phyloP scores from a whole-genome alignment of 2,329 filamentous ascomycete genomes.

The Didymosphaeria variabile region DNA sequence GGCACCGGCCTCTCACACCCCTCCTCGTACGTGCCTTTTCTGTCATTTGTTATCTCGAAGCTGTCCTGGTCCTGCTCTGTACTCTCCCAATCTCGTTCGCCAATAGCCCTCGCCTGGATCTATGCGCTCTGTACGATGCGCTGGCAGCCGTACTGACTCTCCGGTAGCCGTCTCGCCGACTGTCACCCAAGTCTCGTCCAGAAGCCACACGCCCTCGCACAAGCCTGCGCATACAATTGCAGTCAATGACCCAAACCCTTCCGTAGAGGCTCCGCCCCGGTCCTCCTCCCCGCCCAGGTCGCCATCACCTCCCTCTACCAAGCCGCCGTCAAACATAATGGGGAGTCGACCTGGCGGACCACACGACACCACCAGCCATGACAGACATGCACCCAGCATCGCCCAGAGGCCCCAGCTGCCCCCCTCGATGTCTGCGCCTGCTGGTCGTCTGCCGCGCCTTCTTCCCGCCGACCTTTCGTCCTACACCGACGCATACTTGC shows the following conservation, averaged over 20 bases:
- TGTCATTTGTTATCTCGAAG: slow-evolving; percentile 15
- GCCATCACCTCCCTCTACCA: slow-evolving; percentile 44
- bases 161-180: slow-evolving; percentile 62
- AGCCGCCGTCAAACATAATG: slow-evolving; percentile 43
- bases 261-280: slow-evolving; percentile 61
- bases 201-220: slow-evolving; percentile 64
- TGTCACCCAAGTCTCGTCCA: slow-evolving; percentile 60
- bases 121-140: slow-evolving; percentile 51
- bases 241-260: slow-evolving; percentile 60
- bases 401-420: slow-evolving; percentile 46
- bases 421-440: slow-evolving; percentile 56
- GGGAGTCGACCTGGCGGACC: slow-evolving; percentile 48
- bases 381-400: slow-evolving; percentile 19
- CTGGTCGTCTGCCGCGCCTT: slow-evolving; percentile 60
- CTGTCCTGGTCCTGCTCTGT: slow-evolving; percentile 6
- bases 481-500: slow-evolving; percentile 70
- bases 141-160: slow-evolving; percentile 31
- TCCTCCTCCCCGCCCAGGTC: slow-evolving; percentile 66
- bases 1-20: slow-evolving; percentile 62
- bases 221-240: slow-evolving; percentile 49
- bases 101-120: slow-evolving; percentile 41
- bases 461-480: slow-evolving; percentile 72
- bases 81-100: slow-evolving; percentile 18
- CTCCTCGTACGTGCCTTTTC: slow-evolving; percentile 64
- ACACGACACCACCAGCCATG: slow-evolving; percentile 35